These are phyloP conservation scores for Kalaharituber pfeilii DNA, from an alignment of 2,329 filamentous ascomycete species.

Conservation along the genomic window DNA sequence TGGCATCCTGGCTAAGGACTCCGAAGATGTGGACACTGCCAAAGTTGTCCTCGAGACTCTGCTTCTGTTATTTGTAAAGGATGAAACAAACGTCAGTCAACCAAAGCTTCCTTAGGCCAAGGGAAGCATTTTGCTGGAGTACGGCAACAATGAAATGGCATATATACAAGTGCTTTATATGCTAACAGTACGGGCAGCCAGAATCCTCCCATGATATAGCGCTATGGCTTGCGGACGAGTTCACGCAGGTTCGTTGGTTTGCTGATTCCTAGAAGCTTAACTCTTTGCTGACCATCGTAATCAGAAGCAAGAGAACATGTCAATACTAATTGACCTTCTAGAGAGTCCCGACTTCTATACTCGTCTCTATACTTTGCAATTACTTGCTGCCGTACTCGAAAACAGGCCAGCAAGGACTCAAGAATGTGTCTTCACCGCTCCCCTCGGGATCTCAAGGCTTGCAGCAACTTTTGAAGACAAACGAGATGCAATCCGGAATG, in stretches of 20 bases:
- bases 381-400: constrained; percentile 69
- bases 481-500: constrained; percentile 71
- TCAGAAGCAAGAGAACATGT: constrained; percentile 78
- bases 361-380: constrained; percentile 74
- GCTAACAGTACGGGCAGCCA: constrained; percentile 35
- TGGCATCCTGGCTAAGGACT: constrained; percentile 65
- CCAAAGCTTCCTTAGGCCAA: neutral
- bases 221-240: constrained; percentile 92
- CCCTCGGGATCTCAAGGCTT: constrained; percentile 69
- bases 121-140: neutral
- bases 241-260: constrained; percentile 51
- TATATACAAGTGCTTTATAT: neutral
- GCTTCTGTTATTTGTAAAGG: constrained; percentile 71
- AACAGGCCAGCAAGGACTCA: constrained; percentile 82
- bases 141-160: neutral
- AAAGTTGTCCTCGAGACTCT: constrained; percentile 90
- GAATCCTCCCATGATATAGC: constrained; percentile 94
- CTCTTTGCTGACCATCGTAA: constrained; percentile 23
- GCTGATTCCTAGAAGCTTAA: constrained; percentile 3
- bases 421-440: constrained; percentile 80
- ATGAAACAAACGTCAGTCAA: constrained; percentile 39
- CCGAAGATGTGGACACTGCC: constrained; percentile 87
- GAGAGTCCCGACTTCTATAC: constrained; percentile 79
- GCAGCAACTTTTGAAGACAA: constrained; percentile 70
- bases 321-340: constrained; percentile 71